Base-by-base conservation (phyloP, 2,329 filamentous ascomycete genomes). In the Colletotrichum orbiculare region DNA sequence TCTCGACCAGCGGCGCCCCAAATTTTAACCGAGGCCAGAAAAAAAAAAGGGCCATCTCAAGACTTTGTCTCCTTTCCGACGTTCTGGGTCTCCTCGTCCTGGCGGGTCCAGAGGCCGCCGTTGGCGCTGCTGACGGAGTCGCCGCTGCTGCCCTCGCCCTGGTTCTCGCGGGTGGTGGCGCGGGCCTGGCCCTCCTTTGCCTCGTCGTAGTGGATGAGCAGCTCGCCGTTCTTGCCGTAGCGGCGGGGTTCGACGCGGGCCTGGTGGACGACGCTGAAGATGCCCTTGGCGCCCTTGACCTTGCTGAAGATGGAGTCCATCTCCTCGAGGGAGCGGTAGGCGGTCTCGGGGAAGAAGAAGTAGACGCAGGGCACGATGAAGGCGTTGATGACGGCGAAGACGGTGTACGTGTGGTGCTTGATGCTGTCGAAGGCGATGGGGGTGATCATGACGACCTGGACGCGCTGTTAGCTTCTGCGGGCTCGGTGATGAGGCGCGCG, bases 351-450 rank as follows among this genome's bases (percentile, higher is more conserved):
- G 75, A 86, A 89, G 79, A 88, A 88, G 75, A 87, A 85, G 73
- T 87, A 89, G 33, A 87, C 79, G 3, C 76, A 78, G 0, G 86
- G 86, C 0, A 88, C 80, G 73, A 88, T 87, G 69, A 84, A 78
- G 68, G 84, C 82, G 73, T 90, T 90, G 77, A 90, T 88, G 49
- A 88, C 82, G 10, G 88, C 88, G 71, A 91, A 91, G 69, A 91
- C 85, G 70, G 87, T 85, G 74, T 90, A 90, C 0, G 87, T 89
- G 70, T 86, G 79, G 76, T 86, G 85, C 13, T 77, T 74, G 66
- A 90, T 90, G 61, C 77, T 85, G 61, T 82, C 76, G 67, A 89
- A 87, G 1, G 85, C 81, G 2, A 88, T 77, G 0, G 87, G 87
- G 0, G 87, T 89, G 67, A 89, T 84, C 83, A 89, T 88, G 58